These are phyloP conservation scores for Coniochaeta sp. DNA, from an alignment of 2,329 filamentous ascomycete species.

Conservation along the genomic window DNA sequence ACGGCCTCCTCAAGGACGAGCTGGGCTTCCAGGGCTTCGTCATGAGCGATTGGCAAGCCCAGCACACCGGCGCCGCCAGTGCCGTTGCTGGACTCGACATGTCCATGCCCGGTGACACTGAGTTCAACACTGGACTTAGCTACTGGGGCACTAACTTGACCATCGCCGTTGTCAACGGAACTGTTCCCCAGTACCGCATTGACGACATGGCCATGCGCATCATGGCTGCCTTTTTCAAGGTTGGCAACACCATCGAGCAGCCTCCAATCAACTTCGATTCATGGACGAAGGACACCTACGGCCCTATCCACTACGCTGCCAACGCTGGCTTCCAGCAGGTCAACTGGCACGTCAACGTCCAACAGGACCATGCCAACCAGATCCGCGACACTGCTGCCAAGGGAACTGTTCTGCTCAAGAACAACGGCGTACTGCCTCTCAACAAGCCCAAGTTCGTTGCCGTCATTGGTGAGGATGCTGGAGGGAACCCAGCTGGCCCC, in stretches of 20 bases:
- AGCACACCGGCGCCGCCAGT: conserved; percentile 59
- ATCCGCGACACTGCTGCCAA: conserved; percentile 74
- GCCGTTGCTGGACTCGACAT: conserved; percentile 74
- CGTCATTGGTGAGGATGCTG: conserved; percentile 78
- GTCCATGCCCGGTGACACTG: conserved; percentile 81
- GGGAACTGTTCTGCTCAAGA: conserved; percentile 86
- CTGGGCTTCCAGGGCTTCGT: conserved; percentile 62
- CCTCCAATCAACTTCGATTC: conserved; percentile 74
- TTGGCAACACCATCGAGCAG: conserved; percentile 41
- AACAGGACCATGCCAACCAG: conserved; percentile 60
- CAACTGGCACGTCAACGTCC: conserved; percentile 82
- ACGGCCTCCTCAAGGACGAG: conserved; percentile 57
- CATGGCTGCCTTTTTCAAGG: conserved; percentile 64
- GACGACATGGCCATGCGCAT: conserved; percentile 91
- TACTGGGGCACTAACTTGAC: conserved; percentile 88
- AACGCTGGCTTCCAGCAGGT: conserved; percentile 58
- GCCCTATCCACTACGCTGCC: conserved; percentile 58
- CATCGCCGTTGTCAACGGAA: conserved; percentile 80
- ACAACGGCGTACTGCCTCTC: conserved; percentile 68
- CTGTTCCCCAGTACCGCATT: conserved; percentile 76
- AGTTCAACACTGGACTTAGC: conserved; percentile 64
- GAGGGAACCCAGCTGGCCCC: conserved; percentile 64
- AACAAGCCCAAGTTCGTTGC: conserved; percentile 68
- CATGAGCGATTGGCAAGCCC: conserved; percentile 53
- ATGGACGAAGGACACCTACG: conserved; percentile 74